Evolutionary conservation across 805 yeast genomes (phyloP).

Genomic region (Kuraishia molischiana): DNA sequence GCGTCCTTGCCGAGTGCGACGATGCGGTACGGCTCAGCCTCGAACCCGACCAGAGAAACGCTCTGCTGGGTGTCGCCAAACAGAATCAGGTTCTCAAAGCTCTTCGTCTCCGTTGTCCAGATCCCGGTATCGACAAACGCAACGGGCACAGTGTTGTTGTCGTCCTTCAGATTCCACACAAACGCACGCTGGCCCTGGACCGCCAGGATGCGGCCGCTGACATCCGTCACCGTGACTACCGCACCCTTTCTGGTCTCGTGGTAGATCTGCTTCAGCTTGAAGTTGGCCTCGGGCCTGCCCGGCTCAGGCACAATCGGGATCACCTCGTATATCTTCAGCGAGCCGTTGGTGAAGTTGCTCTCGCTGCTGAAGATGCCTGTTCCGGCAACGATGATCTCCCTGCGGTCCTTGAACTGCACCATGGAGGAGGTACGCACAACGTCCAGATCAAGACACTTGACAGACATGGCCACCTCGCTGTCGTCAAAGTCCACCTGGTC

Average conservation of each 20-base stretch:
- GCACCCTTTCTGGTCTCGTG: slow-evolving; percentile 78
- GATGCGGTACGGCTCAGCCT: slow-evolving; percentile 91
- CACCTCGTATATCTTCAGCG: slow-evolving; percentile 63
- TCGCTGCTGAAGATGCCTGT: slow-evolving; percentile 69
- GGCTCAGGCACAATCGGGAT: slow-evolving; percentile 86
- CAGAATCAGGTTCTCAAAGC: slow-evolving; percentile 73
- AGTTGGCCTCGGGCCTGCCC: slow-evolving; percentile 73
- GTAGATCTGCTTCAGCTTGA: slow-evolving; percentile 62
- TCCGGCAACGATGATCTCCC: slow-evolving; percentile 72
- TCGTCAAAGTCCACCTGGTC: slow-evolving; percentile 58
- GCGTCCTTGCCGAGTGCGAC: slow-evolving; percentile 68
- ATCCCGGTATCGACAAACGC: slow-evolving; percentile 87
- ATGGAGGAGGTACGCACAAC: not conserved
- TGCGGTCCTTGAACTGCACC: slow-evolving; percentile 30
- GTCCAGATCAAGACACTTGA: slow-evolving; percentile 44
- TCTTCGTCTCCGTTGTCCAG: slow-evolving; percentile 68
- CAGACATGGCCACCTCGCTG: slow-evolving; percentile 53
- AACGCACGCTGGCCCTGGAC: slow-evolving; percentile 80
- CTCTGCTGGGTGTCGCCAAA: slow-evolving; percentile 76
- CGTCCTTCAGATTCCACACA: slow-evolving; percentile 78
- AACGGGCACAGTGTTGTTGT: slow-evolving; percentile 80
- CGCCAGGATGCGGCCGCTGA: slow-evolving; percentile 74
- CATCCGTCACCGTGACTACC: slow-evolving; percentile 64
- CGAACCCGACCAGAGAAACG: slow-evolving; percentile 78
- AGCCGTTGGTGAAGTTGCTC: slow-evolving; percentile 72